Evolutionary conservation across 441 rosid genomes (phyloP).

Genomic region (Gossypium gossypioides): DNA sequence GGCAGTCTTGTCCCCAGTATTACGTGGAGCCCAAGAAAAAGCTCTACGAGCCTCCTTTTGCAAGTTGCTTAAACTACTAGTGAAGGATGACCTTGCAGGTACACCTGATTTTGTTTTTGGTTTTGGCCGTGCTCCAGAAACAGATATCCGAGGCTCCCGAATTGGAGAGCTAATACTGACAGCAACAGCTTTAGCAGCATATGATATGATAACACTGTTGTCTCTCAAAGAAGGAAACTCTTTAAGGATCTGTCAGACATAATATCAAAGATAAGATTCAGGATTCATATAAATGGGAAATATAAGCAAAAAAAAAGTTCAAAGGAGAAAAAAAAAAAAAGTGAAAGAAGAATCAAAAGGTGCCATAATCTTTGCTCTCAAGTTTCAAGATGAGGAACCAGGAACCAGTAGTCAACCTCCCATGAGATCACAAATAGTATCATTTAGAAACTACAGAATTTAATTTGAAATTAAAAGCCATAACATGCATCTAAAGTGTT

Average conservation of each 20-base stretch:
- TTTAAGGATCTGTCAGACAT: slow-evolving; percentile 64
- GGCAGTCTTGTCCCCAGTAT: slow-evolving; percentile 63
- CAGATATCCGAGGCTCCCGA: slow-evolving; percentile 73
- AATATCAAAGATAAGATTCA: slow-evolving; percentile 19
- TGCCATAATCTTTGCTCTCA: not conserved
- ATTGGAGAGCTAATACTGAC: slow-evolving; percentile 60
- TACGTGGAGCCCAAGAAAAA: slow-evolving; percentile 94
- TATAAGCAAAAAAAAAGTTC: not conserved
- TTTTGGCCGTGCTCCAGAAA: slow-evolving; percentile 62
- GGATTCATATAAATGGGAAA: slow-evolving; percentile 11
- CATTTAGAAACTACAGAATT: slow-evolving; percentile 1
- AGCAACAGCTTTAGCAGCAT: slow-evolving; percentile 88
- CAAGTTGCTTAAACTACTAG: slow-evolving; percentile 81
- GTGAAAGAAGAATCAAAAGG: not conserved
- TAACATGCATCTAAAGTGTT: slow-evolving; percentile 17
- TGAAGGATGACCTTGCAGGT: slow-evolving; percentile 56
- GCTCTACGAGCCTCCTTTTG: slow-evolving; percentile 97
- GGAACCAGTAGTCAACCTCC: slow-evolving; percentile 8
- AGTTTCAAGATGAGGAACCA: slow-evolving; percentile 6
- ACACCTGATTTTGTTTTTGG: slow-evolving; percentile 53
- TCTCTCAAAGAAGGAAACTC: slow-evolving; percentile 85
- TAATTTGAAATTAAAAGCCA: slow-evolving; percentile 7
- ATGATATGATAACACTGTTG: slow-evolving; percentile 53
- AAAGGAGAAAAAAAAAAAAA: not conserved
- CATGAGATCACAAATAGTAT: not conserved